These are phyloP conservation scores for Salix dunnii DNA, from an alignment of 345 rosid genomes.

Conservation along the genomic window DNA sequence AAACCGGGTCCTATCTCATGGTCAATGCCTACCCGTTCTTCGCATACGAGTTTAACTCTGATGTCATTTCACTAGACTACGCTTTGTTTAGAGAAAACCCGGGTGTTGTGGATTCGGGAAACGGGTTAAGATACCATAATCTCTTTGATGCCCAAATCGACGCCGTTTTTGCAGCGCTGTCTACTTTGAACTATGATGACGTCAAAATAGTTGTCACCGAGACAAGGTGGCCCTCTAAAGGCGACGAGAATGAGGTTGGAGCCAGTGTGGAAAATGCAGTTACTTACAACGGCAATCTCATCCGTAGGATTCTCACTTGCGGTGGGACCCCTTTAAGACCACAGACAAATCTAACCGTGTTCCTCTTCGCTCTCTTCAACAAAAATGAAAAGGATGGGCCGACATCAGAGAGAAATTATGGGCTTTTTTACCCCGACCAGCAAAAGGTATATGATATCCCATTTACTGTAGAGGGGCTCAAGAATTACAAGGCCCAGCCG, in stretches of 20 bases:
- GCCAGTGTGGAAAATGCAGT: conserved; percentile 69
- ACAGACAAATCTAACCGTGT: conserved; percentile 82
- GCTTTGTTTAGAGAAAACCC: conserved; percentile 89
- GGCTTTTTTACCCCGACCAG: conserved; percentile 77
- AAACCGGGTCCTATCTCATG: conserved; percentile 90
- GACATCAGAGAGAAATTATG: conserved; percentile 86
- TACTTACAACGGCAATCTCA: conserved; percentile 82
- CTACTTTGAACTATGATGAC: conserved; percentile 73
- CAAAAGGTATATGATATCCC: conserved; percentile 81
- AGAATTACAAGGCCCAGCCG: conserved; percentile 24
- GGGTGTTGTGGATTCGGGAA: conserved; percentile 80
- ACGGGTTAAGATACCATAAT: conserved; percentile 70
- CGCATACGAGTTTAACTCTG: conserved; percentile 86
- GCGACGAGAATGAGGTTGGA: conserved; percentile 75
- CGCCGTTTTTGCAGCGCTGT: conserved; percentile 89
- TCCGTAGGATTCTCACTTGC: conserved; percentile 71
- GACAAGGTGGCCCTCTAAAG: conserved; percentile 95
- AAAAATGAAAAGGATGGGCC: conserved; percentile 78
- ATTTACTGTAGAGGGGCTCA: conserved; percentile 55
- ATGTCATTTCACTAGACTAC: conserved; percentile 84
- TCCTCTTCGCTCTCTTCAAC: conserved; percentile 84
- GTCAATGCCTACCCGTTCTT: conserved; percentile 88
- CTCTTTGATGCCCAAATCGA: conserved; percentile 96
- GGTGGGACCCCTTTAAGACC: conserved; percentile 87
- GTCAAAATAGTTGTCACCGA: conserved; percentile 68